Percentiles rank a stretch among this genome's conserved stretches.
Conservation (phyloP, 441 rosid genomes). For the Adansonia gregorii region DNA sequence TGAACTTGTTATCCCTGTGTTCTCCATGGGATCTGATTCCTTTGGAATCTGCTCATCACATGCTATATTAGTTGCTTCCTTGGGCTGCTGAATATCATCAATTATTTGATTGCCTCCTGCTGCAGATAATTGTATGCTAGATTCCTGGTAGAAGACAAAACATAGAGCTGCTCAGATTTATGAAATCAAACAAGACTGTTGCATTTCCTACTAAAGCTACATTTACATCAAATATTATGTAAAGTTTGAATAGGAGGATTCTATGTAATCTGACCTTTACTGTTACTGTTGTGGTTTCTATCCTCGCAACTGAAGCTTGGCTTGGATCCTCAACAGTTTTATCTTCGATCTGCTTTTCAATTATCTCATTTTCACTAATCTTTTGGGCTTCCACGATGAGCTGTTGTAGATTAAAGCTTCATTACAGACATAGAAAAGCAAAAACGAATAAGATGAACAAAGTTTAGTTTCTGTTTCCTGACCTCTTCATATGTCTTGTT, state of each 20-base stretch:
- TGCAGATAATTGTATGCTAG: slow-evolving; percentile 28
- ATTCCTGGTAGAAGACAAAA: slow-evolving; percentile 35
- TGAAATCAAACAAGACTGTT: slow-evolving; percentile 8
- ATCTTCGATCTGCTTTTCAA: slow-evolving; percentile 33
- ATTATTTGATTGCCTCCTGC: slow-evolving; percentile 30
- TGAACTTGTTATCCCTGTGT: slow-evolving; percentile 23
- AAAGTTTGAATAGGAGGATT: not conserved
- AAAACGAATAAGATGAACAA: not conserved
- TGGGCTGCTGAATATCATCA: slow-evolving; percentile 35
- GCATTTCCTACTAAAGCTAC: not conserved
- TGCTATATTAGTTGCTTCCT: slow-evolving; percentile 29
- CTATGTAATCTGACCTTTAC: slow-evolving; percentile 45
- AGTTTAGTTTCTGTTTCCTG: slow-evolving; percentile 15
- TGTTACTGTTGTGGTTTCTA: slow-evolving; percentile 31
- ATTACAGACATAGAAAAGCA: slow-evolving; percentile 17
- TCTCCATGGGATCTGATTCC: slow-evolving; percentile 32
- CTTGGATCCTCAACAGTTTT: slow-evolving; percentile 29
- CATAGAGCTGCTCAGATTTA: slow-evolving; percentile 18
- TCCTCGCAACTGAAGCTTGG: slow-evolving; percentile 26
- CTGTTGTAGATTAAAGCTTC: slow-evolving; percentile 30
- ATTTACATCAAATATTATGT: not conserved
- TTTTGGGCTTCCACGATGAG: slow-evolving; percentile 27
- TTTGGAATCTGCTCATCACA: slow-evolving; percentile 31
- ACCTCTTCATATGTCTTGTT: slow-evolving; percentile 42
- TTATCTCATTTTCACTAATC: slow-evolving; percentile 28